Evolutionary conservation across 2,329 filamentous ascomycete species (phyloP).

Genomic region (Aspergillus flavus): DNA sequence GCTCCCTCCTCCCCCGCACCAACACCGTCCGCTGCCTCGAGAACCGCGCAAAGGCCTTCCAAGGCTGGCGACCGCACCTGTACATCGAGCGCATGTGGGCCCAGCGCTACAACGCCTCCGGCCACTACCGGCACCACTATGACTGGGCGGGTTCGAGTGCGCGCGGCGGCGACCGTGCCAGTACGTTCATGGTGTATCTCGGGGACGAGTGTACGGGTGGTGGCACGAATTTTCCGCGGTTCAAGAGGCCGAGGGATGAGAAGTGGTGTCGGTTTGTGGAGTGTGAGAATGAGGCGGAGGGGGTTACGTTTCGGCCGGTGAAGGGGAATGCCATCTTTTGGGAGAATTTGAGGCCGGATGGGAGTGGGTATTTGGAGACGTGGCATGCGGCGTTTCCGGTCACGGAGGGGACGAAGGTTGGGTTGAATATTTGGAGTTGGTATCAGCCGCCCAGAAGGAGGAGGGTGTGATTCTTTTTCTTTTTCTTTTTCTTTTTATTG

Average conservation of each 20-base stretch:
- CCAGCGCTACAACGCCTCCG: conserved; percentile 60
- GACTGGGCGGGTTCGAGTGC: conserved; percentile 55
- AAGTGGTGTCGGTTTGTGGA: conserved; percentile 63
- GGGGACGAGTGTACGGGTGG: conserved; percentile 57
- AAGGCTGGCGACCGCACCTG: conserved; percentile 61
- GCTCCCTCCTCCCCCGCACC: conserved; percentile 51
- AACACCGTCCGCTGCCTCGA: conserved; percentile 60
- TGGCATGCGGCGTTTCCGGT: conserved; percentile 66
- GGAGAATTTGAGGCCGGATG: conserved; percentile 61
- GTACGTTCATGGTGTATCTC: conserved; percentile 66
- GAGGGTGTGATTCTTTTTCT: neutral
- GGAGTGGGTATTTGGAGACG: conserved; percentile 59
- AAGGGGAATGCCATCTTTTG: conserved; percentile 64
- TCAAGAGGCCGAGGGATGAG: conserved; percentile 46
- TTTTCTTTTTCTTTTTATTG: neutral
- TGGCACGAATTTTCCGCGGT: conserved; percentile 62
- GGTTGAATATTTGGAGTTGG: conserved; percentile 68
- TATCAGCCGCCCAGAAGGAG: conserved; percentile 46
- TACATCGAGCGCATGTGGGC: conserved; percentile 65
- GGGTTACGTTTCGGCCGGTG: conserved; percentile 61
- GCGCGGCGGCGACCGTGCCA: conserved; percentile 49
- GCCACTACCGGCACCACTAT: conserved; percentile 63
- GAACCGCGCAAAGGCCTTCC: conserved; percentile 58
- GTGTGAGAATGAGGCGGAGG: conserved; percentile 46
- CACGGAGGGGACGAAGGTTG: conserved; percentile 58